phyloP scores from a whole-genome alignment of 139 green algal species.

The Spirogloea muscicola region DNA sequence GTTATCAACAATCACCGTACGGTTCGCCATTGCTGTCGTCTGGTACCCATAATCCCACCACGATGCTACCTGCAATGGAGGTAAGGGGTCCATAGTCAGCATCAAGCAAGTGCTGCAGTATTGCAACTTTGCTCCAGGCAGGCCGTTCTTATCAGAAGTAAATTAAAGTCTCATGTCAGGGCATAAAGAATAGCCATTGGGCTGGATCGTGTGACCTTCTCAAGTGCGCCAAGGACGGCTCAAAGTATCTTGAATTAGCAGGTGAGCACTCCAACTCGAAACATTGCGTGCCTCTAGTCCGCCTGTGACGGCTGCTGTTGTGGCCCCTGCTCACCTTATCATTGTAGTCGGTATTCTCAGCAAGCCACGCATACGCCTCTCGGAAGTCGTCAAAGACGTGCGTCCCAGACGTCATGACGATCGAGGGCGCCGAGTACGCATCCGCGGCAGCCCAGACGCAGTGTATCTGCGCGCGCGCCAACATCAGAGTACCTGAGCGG shows the following conservation, averaged over 20 bases:
- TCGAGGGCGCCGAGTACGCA: slow-evolving; percentile 90
- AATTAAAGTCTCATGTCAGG: slow-evolving; percentile 43
- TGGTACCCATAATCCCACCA: slow-evolving; percentile 64
- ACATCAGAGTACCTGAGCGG: too few relatives aligned
- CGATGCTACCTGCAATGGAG: slow-evolving; percentile 51
- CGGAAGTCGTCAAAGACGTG: slow-evolving; percentile 48
- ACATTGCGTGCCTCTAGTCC: too few relatives aligned
- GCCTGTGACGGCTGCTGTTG: too few relatives aligned
- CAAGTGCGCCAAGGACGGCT: slow-evolving; percentile 49
- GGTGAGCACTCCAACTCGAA: too few relatives aligned
- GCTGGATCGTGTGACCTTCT: slow-evolving; percentile 49
- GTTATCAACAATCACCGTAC: slow-evolving; percentile 57
- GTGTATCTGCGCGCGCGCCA: too few relatives aligned
- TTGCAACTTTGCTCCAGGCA: too few relatives aligned
- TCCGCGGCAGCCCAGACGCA: slow-evolving; percentile 74
- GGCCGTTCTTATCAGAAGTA: too few relatives aligned
- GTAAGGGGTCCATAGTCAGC: too few relatives aligned
- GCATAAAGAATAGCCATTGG: too few relatives aligned
- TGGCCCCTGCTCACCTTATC: slow-evolving; percentile 18
- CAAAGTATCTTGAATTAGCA: too few relatives aligned
- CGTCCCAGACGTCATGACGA: slow-evolving; percentile 67
- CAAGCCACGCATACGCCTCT: slow-evolving; percentile 48
- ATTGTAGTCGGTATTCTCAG: slow-evolving; percentile 48
- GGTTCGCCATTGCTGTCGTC: slow-evolving; percentile 57
- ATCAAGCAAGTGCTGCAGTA: too few relatives aligned